Percentiles rank a stretch among this genome's conserved stretches.
Evolutionary conservation across 148 eudicot species (phyloP).

Genomic region (Vaccinium myrtillus): DNA sequence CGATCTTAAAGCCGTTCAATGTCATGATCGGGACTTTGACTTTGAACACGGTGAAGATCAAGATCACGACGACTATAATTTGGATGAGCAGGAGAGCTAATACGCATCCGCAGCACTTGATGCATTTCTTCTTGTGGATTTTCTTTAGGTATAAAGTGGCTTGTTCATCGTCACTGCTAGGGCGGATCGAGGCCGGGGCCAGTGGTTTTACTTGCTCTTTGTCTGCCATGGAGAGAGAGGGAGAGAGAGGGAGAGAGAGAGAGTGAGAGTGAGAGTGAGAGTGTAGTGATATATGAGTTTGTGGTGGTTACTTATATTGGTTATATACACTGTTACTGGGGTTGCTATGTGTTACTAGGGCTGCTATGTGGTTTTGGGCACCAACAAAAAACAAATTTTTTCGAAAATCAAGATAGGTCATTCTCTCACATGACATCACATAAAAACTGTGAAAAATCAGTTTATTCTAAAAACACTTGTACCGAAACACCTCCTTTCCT

Average conservation of each 20-base stretch:
- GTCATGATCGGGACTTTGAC: conserved; percentile 28
- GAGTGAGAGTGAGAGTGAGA: no score
- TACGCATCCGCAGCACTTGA: conserved; percentile 27
- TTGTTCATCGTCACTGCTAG: conserved; percentile 27
- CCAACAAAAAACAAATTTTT: no score
- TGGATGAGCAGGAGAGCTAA: conserved; percentile 25
- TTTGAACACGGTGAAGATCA: conserved; percentile 40
- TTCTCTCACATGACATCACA: no score
- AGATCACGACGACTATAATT: conserved; percentile 14
- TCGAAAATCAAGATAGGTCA: no score
- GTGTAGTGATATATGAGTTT: background rate
- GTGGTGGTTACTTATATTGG: background rate
- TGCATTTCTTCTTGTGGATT: conserved; percentile 9
- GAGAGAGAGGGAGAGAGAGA: background rate
- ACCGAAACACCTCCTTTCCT: no score
- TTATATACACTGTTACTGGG: background rate
- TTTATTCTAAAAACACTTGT: no score
- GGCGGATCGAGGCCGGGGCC: conserved; percentile 31
- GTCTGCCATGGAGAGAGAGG: conserved; percentile 27
- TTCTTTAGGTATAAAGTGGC: background rate
- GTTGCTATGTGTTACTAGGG: background rate
- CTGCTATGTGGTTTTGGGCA: no score
- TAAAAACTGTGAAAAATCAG: no score
- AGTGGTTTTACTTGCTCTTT: conserved; percentile 39
- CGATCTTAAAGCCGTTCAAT: conserved; percentile 23